Percentiles rank a stretch among this genome's conserved stretches.
phyloP scores from a whole-genome alignment of 345 rosid species.

The Brassica rapa region DNA sequence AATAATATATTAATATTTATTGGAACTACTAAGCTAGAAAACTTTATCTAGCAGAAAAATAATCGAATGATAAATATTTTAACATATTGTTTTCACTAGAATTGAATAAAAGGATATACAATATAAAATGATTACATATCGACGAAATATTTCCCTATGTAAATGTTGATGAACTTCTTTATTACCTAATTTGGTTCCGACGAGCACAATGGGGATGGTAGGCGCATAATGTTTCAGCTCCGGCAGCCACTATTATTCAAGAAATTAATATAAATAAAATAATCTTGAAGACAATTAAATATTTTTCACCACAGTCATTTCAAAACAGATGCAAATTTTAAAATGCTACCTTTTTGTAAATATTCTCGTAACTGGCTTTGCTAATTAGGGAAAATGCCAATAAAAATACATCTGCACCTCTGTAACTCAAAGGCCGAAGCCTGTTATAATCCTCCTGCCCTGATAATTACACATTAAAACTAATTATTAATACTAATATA shows the following conservation, averaged over 20 bases:
- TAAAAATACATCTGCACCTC: constrained; percentile 87
- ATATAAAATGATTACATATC: not conserved
- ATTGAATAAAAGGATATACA: not conserved
- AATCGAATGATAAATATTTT: not conserved
- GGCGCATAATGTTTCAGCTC: constrained; percentile 82
- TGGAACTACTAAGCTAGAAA: not conserved
- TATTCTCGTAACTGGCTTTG: constrained; percentile 80
- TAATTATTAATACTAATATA: not conserved
- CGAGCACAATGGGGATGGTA: constrained; percentile 71
- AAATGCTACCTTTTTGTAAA: constrained; percentile 50
- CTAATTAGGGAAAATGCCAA: constrained; percentile 77
- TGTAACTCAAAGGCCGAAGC: constrained; percentile 75
- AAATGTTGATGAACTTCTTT: not conserved
- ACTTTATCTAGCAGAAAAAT: not conserved
- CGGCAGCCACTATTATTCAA: constrained; percentile 65
- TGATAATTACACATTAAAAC: constrained; percentile 26
- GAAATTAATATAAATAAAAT: not conserved
- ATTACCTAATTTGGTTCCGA: constrained; percentile 81
- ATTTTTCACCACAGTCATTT: not conserved
- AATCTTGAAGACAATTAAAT: not conserved
- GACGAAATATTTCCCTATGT: not conserved
- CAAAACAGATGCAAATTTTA: not conserved
- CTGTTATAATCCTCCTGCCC: constrained; percentile 90
- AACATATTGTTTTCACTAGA: too few relatives aligned
- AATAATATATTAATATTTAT: not conserved